phyloP scores from a whole-genome alignment of 495 filamentous ascomycete species.

The Immersiella caudata region DNA sequence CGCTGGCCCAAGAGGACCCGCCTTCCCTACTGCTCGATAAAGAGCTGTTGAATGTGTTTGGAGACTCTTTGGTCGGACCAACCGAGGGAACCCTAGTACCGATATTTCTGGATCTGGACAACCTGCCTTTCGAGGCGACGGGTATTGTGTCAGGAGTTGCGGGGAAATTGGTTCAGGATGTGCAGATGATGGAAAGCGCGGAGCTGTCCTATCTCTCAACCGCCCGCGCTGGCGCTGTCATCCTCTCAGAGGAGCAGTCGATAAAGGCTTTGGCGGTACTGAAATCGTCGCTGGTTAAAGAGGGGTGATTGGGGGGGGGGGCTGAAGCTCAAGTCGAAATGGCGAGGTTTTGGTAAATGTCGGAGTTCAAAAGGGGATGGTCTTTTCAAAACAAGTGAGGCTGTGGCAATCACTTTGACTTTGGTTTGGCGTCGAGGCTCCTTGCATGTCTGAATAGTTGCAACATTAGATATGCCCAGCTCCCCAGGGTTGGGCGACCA shows the following conservation, averaged over 20 bases:
- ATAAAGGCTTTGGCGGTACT: conserved; percentile 71
- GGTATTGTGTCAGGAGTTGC: conserved; percentile 95
- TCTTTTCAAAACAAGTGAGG: not conserved
- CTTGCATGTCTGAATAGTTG: not conserved
- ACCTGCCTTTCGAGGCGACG: conserved; percentile 83
- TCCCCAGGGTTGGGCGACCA: too few relatives aligned
- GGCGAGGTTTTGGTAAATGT: not conserved
- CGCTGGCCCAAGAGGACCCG: conserved; percentile 80
- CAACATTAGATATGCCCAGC: not conserved
- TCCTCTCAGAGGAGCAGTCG: conserved; percentile 75
- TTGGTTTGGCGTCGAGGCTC: not conserved
- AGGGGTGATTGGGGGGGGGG: not conserved
- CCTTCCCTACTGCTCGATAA: conserved; percentile 83
- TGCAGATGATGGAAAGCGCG: conserved; percentile 58
- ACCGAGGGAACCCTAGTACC: conserved; percentile 82
- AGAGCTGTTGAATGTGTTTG: conserved; percentile 65
- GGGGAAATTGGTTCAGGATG: conserved; percentile 67
- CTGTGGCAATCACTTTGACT: not conserved
- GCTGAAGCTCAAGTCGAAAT: not conserved
- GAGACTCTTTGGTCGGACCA: conserved; percentile 73
- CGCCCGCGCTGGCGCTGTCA: conserved; percentile 85
- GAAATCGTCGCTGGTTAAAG: conserved; percentile 45
- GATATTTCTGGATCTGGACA: conserved; percentile 82
- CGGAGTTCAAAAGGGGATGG: conserved; percentile 11
- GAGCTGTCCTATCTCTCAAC: conserved; percentile 93